phyloP scores from a whole-genome alignment of 441 rosid genomes.

The Bocquillonia castaneifolia region DNA sequence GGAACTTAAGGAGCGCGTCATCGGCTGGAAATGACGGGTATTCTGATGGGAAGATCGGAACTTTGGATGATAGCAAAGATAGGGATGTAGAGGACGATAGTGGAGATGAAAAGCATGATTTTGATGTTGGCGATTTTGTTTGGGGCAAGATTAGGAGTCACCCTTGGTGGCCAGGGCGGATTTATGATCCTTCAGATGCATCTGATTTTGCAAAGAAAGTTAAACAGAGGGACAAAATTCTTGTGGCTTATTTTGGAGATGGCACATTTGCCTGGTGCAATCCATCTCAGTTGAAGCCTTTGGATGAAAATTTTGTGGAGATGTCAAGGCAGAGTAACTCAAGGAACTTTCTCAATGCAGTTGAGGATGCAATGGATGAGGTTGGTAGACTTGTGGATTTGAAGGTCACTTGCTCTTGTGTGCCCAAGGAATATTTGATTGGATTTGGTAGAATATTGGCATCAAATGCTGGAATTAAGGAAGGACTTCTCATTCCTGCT shows the following conservation, averaged over 20 bases:
- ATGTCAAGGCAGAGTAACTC: constrained; percentile 53
- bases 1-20: not conserved
- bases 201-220: constrained; percentile 57
- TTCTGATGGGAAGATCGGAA: constrained; percentile 16
- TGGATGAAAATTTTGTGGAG: constrained; percentile 55
- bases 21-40: constrained; percentile 12
- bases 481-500: constrained; percentile 61
- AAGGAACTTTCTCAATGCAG: constrained; percentile 44
- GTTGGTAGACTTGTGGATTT: constrained; percentile 59
- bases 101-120: constrained; percentile 36
- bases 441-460: constrained; percentile 41
- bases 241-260: constrained; percentile 74
- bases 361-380: constrained; percentile 53
- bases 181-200: constrained; percentile 60
- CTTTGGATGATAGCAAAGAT: constrained; percentile 9
- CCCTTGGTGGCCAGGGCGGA: constrained; percentile 92
- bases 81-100: constrained; percentile 31
- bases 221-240: constrained; percentile 47
- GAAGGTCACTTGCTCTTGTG: constrained; percentile 56
- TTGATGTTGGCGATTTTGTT: constrained; percentile 67
- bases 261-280: constrained; percentile 71
- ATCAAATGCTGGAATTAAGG: constrained; percentile 57
- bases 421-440: constrained; percentile 33
- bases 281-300: constrained; percentile 66
- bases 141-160: constrained; percentile 75